Evolutionary conservation across 345 rosid species (phyloP), one percentile per base, ranked within the genome.

Genomic region (Populus deltoides): DNA sequence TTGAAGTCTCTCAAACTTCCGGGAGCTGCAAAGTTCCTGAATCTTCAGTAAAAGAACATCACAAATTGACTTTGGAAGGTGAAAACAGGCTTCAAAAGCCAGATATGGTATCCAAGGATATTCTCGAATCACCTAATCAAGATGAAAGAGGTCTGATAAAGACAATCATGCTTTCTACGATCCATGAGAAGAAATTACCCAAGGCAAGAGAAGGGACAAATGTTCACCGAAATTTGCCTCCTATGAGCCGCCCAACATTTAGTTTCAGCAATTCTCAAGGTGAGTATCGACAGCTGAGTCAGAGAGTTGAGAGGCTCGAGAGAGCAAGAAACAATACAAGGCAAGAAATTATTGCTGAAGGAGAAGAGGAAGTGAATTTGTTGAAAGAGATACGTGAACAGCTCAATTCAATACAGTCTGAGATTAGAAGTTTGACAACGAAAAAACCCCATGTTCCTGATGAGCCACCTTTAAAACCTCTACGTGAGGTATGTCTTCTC

Each of bases 351-450:
- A 81, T 77, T 41, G 75, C 72, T 7, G 86, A 67, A 77, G 88
- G 89, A 71, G 88, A 74, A 61, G 90, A 85, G 38, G 91, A 86
- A 61, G 1, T 89, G 84, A 87, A 75, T 68, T 79, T 92, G 78
- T 84, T 96, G 79, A 86, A 84, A 82, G 92, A 89, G 78, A 91
- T 96, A 76, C 71, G 78, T 13, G 91, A 88, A 70, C 92, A 92
- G 78, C 88, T 96, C 36, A 89, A 84, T 79, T 80, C 79, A n/a
- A 85, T 96, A 78, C 90, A 89, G 73, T 68, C 74, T 20, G 96
- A 92, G 80, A 78, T 92, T 55, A 89, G 83, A 87, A 83, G 77
- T 29, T 84, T 79, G 84, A 86, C 68, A 81, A 72, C 83, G 9
- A 83, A 86, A 73, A 78, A 86, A 36, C 71, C 86, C 22, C 72